Evolutionary conservation across 768 basidiomycete species (phyloP), one percentile per base, ranked within the genome.

Genomic region (Phylloporus arenicola): DNA sequence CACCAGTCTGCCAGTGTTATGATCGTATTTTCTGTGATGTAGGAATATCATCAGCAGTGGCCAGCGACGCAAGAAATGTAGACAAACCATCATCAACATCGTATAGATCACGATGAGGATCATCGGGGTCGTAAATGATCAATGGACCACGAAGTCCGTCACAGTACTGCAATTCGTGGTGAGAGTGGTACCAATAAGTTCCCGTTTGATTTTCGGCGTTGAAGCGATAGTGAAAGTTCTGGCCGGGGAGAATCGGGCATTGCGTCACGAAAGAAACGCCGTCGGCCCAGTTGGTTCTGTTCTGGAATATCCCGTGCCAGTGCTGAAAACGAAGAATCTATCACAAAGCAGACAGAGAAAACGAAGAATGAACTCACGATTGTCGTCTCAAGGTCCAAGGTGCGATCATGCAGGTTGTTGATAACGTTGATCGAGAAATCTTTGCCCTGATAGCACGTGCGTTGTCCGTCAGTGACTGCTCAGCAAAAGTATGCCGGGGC

Each of bases 141-240:
- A 77, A 50, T 0, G 73, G 64, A 14, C 75, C 75, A 16, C 72
- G 67, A 22, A 72, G 58, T 14, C 75, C 72, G 33, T 76, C 74
- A 40, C 75, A 75, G 20, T 65, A 68, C 56, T 76, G 75, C 13
- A 62, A 56, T 5, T 51, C 52, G 25, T 69, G 54, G 52, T 77
- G 75, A 22, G 72, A 73, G 50, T 77, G 75, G 43, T 76, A 77
- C 77, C 77, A 79, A 49, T 67, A 79, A 0, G 75, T 78, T 6
- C 76, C 77, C 2, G 72, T 63, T 49, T 76, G 72, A 25, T 65
- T 58, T 14, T 58, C 46, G 39, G 60, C 60, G n/a, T 60, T 62
- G 61, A 78, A 76, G 31, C 68, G 63, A 52, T 78, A 75, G 30
- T 65, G 51, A 56, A 76, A 77, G 6, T 64, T 67, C 14, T 70